Conservation (phyloP, 768 basidiomycete species). For the Boletus bicolor region DNA sequence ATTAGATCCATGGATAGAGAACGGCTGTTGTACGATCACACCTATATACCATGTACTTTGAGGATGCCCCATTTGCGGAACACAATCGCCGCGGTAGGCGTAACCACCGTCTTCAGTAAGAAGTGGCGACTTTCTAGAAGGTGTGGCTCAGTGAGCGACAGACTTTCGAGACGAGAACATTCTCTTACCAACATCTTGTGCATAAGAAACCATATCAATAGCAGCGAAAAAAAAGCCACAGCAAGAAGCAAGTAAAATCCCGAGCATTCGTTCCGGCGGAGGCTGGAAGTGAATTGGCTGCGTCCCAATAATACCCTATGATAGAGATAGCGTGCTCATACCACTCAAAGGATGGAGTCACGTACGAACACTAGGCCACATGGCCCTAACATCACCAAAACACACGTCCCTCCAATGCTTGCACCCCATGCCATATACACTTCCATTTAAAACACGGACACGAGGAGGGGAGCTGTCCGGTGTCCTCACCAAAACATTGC, state of each 20-base stretch:
- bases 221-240: slow-evolving; percentile 78
- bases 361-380: slow-evolving; percentile 74
- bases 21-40: slow-evolving; percentile 65
- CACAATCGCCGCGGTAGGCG: slow-evolving; percentile 63
- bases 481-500: slow-evolving; percentile 64
- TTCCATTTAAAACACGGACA: slow-evolving; percentile 12
- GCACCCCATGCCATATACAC: slow-evolving; percentile 71
- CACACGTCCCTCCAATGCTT: slow-evolving; percentile 82
- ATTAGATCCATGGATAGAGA: slow-evolving; percentile 59
- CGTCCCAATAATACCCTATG: neutral
- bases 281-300: slow-evolving; percentile 69
- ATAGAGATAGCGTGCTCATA: slow-evolving; percentile 1
- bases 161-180: slow-evolving; percentile 1
- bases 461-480: slow-evolving; percentile 19
- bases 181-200: slow-evolving; percentile 62
- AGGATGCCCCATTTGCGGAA: slow-evolving; percentile 80
- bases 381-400: slow-evolving; percentile 70
- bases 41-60: slow-evolving; percentile 74
- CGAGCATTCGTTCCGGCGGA: slow-evolving; percentile 73
- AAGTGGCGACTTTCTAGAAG: slow-evolving; percentile 56
- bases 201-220: slow-evolving; percentile 79
- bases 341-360: slow-evolving; percentile 12
- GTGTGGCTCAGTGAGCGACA: neutral
- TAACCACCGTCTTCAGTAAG: slow-evolving; percentile 71
- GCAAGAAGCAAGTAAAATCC: slow-evolving; percentile 78